Percentiles rank a stretch among this genome's conserved stretches.
Conservation (phyloP, 345 rosid genomes). For the Bruguiera parviflora region DNA sequence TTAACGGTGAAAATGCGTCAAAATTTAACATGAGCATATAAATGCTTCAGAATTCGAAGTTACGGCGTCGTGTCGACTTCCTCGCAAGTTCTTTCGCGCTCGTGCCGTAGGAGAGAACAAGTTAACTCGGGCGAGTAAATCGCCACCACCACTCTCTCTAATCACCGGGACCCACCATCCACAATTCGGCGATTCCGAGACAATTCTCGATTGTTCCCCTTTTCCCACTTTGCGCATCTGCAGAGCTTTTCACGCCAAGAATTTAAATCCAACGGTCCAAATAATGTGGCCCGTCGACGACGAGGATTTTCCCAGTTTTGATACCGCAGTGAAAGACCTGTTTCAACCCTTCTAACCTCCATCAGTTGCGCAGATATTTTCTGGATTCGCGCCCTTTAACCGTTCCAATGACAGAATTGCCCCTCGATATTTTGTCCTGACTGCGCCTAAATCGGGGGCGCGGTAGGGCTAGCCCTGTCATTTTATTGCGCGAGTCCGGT, state of each 20-base stretch:
- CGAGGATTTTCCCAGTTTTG: conserved; percentile 27
- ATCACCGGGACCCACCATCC: conserved; percentile 18
- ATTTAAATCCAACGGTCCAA: conserved; percentile 20
- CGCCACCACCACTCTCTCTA: conserved; percentile 1
- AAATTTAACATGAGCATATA: no score
- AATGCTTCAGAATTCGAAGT: no score
- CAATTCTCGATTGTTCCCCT: background rate
- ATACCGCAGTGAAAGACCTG: no score
- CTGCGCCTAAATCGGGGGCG: background rate
- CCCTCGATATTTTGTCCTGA: background rate
- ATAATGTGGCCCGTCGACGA: conserved; percentile 22
- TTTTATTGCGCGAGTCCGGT: background rate
- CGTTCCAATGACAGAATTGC: background rate
- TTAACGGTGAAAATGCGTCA: background rate
- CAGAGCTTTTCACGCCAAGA: conserved; percentile 2
- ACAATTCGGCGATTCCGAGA: conserved; percentile 12
- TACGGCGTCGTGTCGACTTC: background rate
- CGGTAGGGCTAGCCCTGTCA: conserved; percentile 11
- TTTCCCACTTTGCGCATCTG: conserved; percentile 6
- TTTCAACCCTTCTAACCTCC: no score
- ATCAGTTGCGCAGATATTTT: background rate
- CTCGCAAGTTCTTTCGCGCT: background rate
- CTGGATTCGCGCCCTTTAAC: conserved; percentile 6
- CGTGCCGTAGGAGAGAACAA: background rate
- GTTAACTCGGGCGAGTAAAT: conserved; percentile 10